These are phyloP conservation scores for Calocybe cyanea DNA, from an alignment of 768 basidiomycete genomes.

Conservation along the genomic window DNA sequence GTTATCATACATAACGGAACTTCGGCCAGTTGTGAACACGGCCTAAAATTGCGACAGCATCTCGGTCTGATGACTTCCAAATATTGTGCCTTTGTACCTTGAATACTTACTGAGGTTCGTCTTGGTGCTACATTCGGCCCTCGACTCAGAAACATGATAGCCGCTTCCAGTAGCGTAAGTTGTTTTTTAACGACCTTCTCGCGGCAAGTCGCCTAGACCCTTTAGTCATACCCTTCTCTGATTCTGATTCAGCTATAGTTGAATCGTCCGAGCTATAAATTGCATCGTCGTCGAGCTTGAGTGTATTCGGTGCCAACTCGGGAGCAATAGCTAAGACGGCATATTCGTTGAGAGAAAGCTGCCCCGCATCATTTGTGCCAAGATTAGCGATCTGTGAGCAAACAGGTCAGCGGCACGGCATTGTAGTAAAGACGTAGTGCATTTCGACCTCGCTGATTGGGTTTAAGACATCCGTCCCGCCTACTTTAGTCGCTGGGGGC, in stretches of 20 bases:
- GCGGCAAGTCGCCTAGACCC: background rate
- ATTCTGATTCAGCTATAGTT: conserved; percentile 12
- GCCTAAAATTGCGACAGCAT: no score
- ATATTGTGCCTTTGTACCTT: no score
- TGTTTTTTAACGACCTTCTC: background rate
- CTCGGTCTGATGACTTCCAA: no score
- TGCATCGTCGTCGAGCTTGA: background rate
- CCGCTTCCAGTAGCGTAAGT: conserved; percentile 4
- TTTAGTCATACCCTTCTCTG: conserved; percentile 6
- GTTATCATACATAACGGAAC: no score
- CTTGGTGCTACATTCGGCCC: no score
- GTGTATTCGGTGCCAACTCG: conserved; percentile 25
- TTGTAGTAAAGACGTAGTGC: background rate
- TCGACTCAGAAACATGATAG: conserved; percentile 4
- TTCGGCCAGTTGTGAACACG: no score
- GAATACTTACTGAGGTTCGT: no score
- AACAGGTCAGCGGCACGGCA: background rate
- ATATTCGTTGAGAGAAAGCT: conserved; percentile 30
- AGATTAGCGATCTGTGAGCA: conserved; percentile 29
- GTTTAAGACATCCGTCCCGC: conserved; percentile 45
- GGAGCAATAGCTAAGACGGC: conserved; percentile 34
- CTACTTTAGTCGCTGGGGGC: conserved; percentile 34
- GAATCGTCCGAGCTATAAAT: conserved; percentile 14
- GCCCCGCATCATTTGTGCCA: conserved; percentile 31
- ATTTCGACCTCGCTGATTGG: conserved; percentile 36